phyloP scores from a whole-genome alignment of 495 filamentous ascomycete species.

The Ramalina peruviana region DNA sequence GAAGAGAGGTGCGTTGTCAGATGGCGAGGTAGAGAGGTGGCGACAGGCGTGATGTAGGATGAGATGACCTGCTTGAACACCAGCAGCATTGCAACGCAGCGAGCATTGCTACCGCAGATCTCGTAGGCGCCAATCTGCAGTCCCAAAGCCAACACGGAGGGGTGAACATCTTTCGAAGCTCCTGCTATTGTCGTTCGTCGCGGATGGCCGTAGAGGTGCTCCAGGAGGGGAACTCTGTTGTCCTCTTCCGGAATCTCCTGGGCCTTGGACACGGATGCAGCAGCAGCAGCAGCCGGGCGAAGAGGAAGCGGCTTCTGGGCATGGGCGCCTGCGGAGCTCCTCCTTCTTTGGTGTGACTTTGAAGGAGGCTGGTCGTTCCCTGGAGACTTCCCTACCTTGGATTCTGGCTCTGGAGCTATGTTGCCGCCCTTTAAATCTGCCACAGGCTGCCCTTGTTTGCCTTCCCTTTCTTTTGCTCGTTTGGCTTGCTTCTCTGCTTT shows the following conservation, averaged over 20 bases:
- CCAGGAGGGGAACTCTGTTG: conserved; percentile 67
- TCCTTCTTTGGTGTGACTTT: conserved; percentile 16
- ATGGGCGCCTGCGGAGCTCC: conserved; percentile 7
- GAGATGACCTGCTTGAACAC: conserved; percentile 92
- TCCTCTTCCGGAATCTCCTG: conserved; percentile 43
- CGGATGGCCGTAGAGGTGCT: conserved; percentile 67
- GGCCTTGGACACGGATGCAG: conserved; percentile 27
- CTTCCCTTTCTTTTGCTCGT: conserved; percentile 47
- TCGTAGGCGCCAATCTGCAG: conserved; percentile 83
- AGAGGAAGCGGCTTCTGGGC: conserved; percentile 9
- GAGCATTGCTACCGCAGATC: conserved; percentile 78
- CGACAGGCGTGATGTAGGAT: conserved; percentile 74
- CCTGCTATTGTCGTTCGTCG: conserved; percentile 57
- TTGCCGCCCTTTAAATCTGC: conserved; percentile 19
- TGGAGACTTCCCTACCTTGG: conserved; percentile 29
- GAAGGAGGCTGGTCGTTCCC: conserved; percentile 3
- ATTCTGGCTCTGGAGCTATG: conserved; percentile 16
- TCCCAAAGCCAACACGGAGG: conserved; percentile 69
- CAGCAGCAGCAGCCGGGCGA: conserved; percentile 19
- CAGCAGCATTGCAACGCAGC: conserved; percentile 73
- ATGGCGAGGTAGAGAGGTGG: conserved; percentile 74
- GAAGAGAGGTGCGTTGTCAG: conserved; percentile 86
- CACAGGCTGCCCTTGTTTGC: conserved; percentile 21
- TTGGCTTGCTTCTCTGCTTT: conserved; percentile 69
- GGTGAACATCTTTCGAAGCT: conserved; percentile 80